phyloP scores from a whole-genome alignment of 2,329 filamentous ascomycete genomes.

The Paecilomyces dactylethromorphus region DNA sequence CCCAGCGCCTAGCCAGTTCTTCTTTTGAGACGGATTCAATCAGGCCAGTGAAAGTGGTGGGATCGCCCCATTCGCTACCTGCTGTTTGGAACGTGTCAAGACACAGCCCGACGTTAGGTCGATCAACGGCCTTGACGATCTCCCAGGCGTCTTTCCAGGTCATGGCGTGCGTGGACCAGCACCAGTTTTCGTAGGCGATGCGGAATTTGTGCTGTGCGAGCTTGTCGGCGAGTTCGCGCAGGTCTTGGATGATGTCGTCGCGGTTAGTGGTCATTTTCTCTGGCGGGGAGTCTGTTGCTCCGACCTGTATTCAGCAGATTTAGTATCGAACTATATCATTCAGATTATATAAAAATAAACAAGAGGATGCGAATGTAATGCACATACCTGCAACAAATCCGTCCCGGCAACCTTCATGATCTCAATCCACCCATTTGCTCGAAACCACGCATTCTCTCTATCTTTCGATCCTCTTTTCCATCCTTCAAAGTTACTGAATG shows the following conservation, averaged over 20 bases:
- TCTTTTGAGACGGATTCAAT: constrained; percentile 43
- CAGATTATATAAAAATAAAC: background rate
- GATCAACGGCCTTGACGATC: constrained; percentile 57
- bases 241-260: constrained; percentile 51
- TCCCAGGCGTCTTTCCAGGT: constrained; percentile 65
- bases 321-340: background rate
- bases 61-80: constrained; percentile 67
- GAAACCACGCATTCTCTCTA: constrained; percentile 55
- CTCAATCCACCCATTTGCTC: constrained; percentile 60
- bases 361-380: no score
- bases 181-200: constrained; percentile 76
- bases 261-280: constrained; percentile 47
- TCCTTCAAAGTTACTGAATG: constrained; percentile 71
- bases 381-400: constrained; percentile 60
- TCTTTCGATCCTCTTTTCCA: constrained; percentile 56
- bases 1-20: constrained; percentile 47
- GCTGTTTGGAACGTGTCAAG: constrained; percentile 73
- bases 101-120: constrained; percentile 64
- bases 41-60: constrained; percentile 56
- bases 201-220: constrained; percentile 51
- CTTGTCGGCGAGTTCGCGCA: constrained; percentile 58
- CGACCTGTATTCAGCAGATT: constrained; percentile 36
- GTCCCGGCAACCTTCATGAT: constrained; percentile 66
- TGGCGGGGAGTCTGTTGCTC: constrained; percentile 56
- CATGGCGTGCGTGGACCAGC: constrained; percentile 66